Percentiles rank a stretch among this genome's conserved stretches.
Conservation (phyloP, 2,329 filamentous ascomycete species). For the Tolypocladium paradoxum region DNA sequence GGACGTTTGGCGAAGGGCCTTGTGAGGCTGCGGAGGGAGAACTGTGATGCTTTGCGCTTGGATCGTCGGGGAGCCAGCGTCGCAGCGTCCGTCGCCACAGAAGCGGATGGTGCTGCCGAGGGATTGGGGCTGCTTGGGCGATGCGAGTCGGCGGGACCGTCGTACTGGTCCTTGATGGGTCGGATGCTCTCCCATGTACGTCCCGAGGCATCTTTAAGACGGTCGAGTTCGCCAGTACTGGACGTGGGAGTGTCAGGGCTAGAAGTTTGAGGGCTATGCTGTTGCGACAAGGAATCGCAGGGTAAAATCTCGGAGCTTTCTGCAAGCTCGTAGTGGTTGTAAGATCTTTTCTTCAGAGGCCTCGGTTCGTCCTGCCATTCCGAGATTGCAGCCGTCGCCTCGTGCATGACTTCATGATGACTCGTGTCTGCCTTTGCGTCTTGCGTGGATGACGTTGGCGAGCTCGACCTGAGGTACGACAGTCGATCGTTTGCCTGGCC, state of each 20-base stretch:
- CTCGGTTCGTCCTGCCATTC: constrained; percentile 15
- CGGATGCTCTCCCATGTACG: constrained; percentile 1
- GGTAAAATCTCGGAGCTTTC: constrained; percentile 16
- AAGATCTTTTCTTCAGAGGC: constrained; percentile 8
- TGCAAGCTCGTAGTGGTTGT: constrained; percentile 14
- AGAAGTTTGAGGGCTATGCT: not conserved
- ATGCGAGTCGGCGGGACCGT: constrained; percentile 11
- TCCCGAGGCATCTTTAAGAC: not conserved
- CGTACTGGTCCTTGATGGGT: constrained; percentile 11
- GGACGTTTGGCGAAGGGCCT: constrained; percentile 15
- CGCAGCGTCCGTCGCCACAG: constrained; percentile 1
- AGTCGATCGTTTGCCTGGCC: constrained; percentile 16
- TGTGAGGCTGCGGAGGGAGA: constrained; percentile 18
- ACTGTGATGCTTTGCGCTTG: constrained; percentile 21
- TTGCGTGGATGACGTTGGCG: constrained; percentile 9
- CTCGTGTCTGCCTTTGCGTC: constrained; percentile 7
- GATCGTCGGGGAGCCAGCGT: constrained; percentile 4
- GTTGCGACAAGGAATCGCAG: constrained; percentile 10
- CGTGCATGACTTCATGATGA: constrained; percentile 10
- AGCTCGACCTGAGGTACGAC: constrained; percentile 18
- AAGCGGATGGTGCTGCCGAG: not conserved
- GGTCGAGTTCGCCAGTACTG: not conserved
- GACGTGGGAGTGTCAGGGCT: not conserved
- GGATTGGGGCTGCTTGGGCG: constrained; percentile 8
- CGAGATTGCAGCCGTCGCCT: constrained; percentile 13